Evolutionary conservation across 257 asterid species (phyloP).

Genomic region (Petunia axillaris): DNA sequence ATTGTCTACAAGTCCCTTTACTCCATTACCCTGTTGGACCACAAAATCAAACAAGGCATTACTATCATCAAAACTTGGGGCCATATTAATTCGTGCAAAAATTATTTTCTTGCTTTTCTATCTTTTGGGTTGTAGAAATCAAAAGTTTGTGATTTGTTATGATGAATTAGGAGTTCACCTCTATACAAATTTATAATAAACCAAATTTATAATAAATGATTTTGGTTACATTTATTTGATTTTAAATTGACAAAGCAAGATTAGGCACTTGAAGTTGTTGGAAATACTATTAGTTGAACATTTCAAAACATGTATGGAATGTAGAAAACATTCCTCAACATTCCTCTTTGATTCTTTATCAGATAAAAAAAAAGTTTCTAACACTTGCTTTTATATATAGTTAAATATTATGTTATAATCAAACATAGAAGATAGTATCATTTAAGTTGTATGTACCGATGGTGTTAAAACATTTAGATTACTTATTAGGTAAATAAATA

Average conservation of each 20-base stretch:
- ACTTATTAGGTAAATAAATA: too few relatives aligned
- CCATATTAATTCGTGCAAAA: conserved; percentile 25
- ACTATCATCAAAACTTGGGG: conserved; percentile 29
- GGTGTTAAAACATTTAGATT: too few relatives aligned
- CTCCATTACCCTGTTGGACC: conserved; percentile 41
- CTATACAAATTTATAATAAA: conserved; percentile 4
- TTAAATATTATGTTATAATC: too few relatives aligned
- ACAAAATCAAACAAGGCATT: conserved; percentile 38
- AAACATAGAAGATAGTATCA: too few relatives aligned
- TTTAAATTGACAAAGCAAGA: conserved; percentile 22
- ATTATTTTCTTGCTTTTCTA: background rate
- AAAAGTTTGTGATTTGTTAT: conserved; percentile 12
- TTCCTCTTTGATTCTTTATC: too few relatives aligned
- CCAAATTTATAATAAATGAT: background rate
- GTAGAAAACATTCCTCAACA: too few relatives aligned
- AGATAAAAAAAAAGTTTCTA: too few relatives aligned
- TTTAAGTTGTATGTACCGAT: too few relatives aligned
- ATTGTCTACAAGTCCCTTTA: conserved; percentile 42
- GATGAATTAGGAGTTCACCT: background rate
- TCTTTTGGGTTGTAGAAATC: background rate
- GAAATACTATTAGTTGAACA: background rate
- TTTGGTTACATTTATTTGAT: background rate
- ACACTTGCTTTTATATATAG: too few relatives aligned
- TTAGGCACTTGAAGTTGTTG: conserved; percentile 14
- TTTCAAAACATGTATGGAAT: background rate